Evolutionary conservation across 2,329 filamentous ascomycete genomes (phyloP).

Genomic region (Alternaria atra): DNA sequence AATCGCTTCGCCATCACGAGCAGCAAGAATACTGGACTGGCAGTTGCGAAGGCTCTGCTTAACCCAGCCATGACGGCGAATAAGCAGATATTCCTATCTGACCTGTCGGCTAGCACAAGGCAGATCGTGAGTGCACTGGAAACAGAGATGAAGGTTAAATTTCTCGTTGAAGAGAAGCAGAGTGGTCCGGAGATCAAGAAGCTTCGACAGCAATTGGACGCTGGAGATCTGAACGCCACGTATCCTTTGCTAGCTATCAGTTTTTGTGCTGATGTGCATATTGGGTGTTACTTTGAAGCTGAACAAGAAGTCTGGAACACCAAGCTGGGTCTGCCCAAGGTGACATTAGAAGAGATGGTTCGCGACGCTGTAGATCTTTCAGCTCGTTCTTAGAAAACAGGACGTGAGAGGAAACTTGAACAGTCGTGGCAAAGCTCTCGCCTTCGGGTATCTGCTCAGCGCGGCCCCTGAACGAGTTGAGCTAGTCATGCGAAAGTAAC

Average conservation of each 20-base stretch:
- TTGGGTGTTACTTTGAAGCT: constrained; percentile 32
- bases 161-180: constrained; percentile 18
- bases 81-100: constrained; percentile 33
- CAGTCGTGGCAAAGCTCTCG: neutral
- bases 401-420: neutral
- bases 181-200: constrained; percentile 15
- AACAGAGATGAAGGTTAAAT: constrained; percentile 22
- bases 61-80: constrained; percentile 23
- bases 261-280: constrained; percentile 34
- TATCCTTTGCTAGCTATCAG: constrained; percentile 28
- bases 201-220: constrained; percentile 20
- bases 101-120: constrained; percentile 25
- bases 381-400: neutral
- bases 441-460: neutral
- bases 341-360: constrained; percentile 32
- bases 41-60: constrained; percentile 24
- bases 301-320: constrained; percentile 35
- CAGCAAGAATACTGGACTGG: constrained; percentile 27
- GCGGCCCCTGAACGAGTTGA: neutral
- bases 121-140: constrained; percentile 30
- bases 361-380: neutral
- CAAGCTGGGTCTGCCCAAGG: constrained; percentile 28
- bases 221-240: constrained; percentile 27
- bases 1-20: constrained; percentile 29
- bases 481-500: neutral